Percentiles rank a stretch among this genome's conserved stretches.
Evolutionary conservation across 2,329 filamentous ascomycete genomes (phyloP).

Genomic region (Claviceps pazoutovae): DNA sequence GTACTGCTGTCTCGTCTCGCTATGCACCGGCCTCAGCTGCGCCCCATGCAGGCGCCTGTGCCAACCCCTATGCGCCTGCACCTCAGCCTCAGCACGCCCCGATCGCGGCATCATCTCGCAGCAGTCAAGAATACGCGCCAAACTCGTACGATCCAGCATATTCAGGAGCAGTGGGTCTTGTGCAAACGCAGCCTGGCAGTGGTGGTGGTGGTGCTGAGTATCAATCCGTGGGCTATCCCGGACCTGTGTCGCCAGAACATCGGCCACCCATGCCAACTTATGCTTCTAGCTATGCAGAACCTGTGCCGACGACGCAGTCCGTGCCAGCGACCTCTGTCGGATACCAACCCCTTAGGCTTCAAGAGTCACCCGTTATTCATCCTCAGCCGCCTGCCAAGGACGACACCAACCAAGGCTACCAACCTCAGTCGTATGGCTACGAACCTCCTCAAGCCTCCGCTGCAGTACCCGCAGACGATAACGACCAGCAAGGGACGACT

Average conservation of each 20-base stretch:
- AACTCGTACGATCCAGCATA: slow-evolving; percentile 24
- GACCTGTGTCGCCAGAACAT: slow-evolving; percentile 12
- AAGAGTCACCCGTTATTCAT: slow-evolving; percentile 12
- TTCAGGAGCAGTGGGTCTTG: slow-evolving; percentile 7
- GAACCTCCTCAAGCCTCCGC: slow-evolving; percentile 26
- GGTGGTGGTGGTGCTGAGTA: slow-evolving; percentile 4
- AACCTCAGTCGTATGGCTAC: slow-evolving; percentile 36
- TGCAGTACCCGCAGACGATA: slow-evolving; percentile 9
- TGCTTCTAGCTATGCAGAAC: not conserved
- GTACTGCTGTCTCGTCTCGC: slow-evolving; percentile 22
- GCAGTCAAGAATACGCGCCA: slow-evolving; percentile 6
- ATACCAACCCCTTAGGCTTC: slow-evolving; percentile 18
- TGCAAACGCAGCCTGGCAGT: slow-evolving; percentile 6
- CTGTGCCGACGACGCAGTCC: not conserved
- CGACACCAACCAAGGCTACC: slow-evolving; percentile 22
- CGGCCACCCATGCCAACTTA: slow-evolving; percentile 7
- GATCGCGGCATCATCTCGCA: not conserved
- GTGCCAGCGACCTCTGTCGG: slow-evolving; percentile 6
- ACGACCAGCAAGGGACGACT: slow-evolving; percentile 13
- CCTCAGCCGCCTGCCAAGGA: slow-evolving; percentile 6
- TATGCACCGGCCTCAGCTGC: slow-evolving; percentile 17
- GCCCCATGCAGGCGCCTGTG: slow-evolving; percentile 7
- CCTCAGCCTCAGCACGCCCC: slow-evolving; percentile 19
- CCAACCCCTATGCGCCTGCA: slow-evolving; percentile 21
- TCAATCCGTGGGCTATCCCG: slow-evolving; percentile 7